phyloP scores from a whole-genome alignment of 768 basidiomycete species.

The Mycena rosella region DNA sequence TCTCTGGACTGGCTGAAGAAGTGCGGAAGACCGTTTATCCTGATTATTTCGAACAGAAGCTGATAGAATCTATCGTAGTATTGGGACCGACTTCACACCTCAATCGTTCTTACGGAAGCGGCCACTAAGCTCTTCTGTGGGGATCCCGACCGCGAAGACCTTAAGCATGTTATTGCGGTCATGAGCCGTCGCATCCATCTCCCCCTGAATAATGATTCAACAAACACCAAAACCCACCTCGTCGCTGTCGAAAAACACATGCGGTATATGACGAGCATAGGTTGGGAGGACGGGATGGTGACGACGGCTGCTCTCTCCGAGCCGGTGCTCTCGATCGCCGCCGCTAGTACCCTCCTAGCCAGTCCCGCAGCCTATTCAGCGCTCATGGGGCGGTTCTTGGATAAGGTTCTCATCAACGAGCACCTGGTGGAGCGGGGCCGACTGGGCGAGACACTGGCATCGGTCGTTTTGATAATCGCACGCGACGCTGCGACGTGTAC shows the following conservation, averaged over 20 bases:
- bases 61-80: slow-evolving; percentile 6
- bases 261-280: too few species aligned
- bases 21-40: neutral
- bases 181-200: slow-evolving; percentile 11
- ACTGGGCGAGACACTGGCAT: slow-evolving; percentile 8
- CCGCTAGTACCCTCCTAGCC: neutral
- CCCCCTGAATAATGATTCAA: neutral
- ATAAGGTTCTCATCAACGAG: neutral
- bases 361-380: neutral
- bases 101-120: neutral
- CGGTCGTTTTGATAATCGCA: neutral
- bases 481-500: slow-evolving; percentile 4
- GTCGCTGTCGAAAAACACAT: slow-evolving; percentile 7
- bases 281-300: slow-evolving; percentile 10
- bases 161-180: slow-evolving; percentile 3
- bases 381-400: neutral
- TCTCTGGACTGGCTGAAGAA: neutral
- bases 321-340: slow-evolving; percentile 11
- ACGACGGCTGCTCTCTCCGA: slow-evolving; percentile 13
- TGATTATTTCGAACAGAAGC: neutral
- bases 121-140: slow-evolving; percentile 9
- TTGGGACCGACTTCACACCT: neutral
- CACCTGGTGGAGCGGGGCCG: slow-evolving; percentile 7
- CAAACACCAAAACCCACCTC: neutral
- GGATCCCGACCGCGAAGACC: neutral